phyloP scores from a whole-genome alignment of 768 basidiomycete species.

The Macrocybe gigantea region DNA sequence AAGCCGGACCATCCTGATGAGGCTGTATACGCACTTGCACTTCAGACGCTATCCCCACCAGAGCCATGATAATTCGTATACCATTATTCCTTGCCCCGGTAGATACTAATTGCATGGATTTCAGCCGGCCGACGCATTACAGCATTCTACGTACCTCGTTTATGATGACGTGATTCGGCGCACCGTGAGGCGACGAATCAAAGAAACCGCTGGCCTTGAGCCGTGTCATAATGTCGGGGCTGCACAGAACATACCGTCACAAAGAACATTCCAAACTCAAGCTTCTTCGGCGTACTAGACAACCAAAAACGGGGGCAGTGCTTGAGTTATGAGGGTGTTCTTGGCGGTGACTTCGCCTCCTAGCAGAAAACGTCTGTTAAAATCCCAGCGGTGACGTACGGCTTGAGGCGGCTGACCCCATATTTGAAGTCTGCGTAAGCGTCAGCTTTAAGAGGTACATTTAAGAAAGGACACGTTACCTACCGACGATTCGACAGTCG shows the following conservation, averaged over 20 bases:
- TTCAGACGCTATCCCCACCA: constrained; percentile 1
- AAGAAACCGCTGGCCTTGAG: constrained; percentile 64
- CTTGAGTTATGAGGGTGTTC: constrained; percentile 60
- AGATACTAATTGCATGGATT: constrained; percentile 48
- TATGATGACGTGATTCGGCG: constrained; percentile 85
- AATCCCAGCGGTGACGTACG: constrained; percentile 1
- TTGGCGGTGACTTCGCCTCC: constrained; percentile 73
- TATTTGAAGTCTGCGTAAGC: constrained; percentile 52
- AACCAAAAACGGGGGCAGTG: constrained; percentile 65
- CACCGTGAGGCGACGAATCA: constrained; percentile 51
- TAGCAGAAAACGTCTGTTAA: constrained; percentile 17
- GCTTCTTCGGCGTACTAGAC: constrained; percentile 46
- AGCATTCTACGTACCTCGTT: constrained; percentile 53
- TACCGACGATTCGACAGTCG: constrained; percentile 64
- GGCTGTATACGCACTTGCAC: constrained; percentile 42
- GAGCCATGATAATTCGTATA: constrained; percentile 19
- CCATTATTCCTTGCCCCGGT: constrained; percentile 92
- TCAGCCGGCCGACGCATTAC: background rate
- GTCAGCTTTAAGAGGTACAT: background rate
- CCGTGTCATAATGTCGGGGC: constrained; percentile 72
- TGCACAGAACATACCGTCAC: constrained; percentile 21
- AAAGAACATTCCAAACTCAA: constrained; percentile 1
- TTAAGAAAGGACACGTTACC: constrained; percentile 13
- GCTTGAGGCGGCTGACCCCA: constrained; percentile 47
- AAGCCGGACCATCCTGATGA: constrained; percentile 89